A percentile compares a stretch with the other conserved stretches of the same genome.
These are phyloP conservation scores for Akanthomyces dipterigenus DNA, from an alignment of 2,329 filamentous ascomycete genomes.

Conservation along the genomic window DNA sequence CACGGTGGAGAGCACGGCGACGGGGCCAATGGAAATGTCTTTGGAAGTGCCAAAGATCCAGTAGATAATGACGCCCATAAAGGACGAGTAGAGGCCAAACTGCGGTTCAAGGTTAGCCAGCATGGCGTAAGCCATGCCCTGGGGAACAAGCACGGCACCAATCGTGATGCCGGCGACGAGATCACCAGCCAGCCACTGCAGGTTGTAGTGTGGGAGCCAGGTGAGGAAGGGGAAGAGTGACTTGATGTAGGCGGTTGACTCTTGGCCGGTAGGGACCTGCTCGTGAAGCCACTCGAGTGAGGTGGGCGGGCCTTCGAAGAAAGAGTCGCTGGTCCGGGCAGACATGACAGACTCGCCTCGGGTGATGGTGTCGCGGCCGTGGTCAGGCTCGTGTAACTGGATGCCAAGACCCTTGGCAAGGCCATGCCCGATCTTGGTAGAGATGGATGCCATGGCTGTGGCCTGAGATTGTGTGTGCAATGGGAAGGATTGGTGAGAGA, in stretches of 20 bases:
- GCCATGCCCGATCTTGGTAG: constrained; percentile 59
- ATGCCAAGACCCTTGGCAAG: constrained; percentile 78
- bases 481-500: neutral
- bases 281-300: constrained; percentile 64
- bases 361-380: constrained; percentile 49
- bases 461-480: neutral
- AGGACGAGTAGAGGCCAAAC: constrained; percentile 80
- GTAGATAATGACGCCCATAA: constrained; percentile 69
- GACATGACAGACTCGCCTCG: constrained; percentile 77
- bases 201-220: constrained; percentile 89
- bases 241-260: constrained; percentile 54
- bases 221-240: constrained; percentile 78
- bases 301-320: constrained; percentile 76
- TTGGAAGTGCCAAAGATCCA: constrained; percentile 76
- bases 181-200: constrained; percentile 84
- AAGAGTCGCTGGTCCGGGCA: constrained; percentile 64
- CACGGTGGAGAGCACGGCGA: constrained; percentile 90
- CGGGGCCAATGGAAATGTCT: constrained; percentile 95
- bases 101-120: constrained; percentile 74
- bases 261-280: constrained; percentile 50
- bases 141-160: constrained; percentile 74
- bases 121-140: constrained; percentile 91
- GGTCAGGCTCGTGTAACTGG: constrained; percentile 57
- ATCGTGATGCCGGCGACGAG: constrained; percentile 66
- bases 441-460: constrained; percentile 28